Percentiles rank a stretch among this genome's conserved stretches.
Evolutionary conservation across 495 filamentous ascomycete genomes (phyloP).

Genomic region (Penicillium herquei): DNA sequence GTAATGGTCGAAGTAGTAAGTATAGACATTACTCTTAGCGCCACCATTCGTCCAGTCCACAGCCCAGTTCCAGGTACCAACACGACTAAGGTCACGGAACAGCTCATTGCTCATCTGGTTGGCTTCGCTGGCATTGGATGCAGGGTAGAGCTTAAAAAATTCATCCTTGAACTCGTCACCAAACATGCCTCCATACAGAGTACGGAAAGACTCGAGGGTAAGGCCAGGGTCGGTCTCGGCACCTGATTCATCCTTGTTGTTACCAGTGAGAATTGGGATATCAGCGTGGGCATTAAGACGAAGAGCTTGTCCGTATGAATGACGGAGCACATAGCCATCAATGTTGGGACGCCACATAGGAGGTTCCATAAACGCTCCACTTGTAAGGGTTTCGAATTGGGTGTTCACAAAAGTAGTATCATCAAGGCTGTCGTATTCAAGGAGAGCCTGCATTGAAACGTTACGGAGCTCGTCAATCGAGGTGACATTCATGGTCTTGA

Average conservation of each 20-base stretch:
- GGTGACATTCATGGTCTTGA: no score
- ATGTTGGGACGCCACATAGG: slow-evolving; percentile 15
- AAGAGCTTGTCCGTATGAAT: slow-evolving; percentile 11
- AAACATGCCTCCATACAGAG: slow-evolving; percentile 9
- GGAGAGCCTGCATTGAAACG: no score
- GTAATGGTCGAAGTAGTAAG: slow-evolving; percentile 13
- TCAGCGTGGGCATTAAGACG: slow-evolving; percentile 7
- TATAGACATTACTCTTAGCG: slow-evolving; percentile 16
- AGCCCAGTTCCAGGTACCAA: slow-evolving; percentile 17
- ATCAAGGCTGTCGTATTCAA: no score
- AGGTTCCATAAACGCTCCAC: slow-evolving; percentile 2
- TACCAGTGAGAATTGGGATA: slow-evolving; percentile 16
- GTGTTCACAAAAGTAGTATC: no score
- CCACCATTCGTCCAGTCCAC: slow-evolving; percentile 12
- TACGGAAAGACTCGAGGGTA: slow-evolving; percentile 3
- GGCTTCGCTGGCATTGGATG: slow-evolving; percentile 3
- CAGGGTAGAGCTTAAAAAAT: slow-evolving; percentile 16
- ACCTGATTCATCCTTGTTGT: slow-evolving; percentile 16
- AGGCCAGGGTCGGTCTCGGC: not conserved
- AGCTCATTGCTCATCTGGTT: slow-evolving; percentile 10
- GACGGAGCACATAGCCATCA: slow-evolving; percentile 14
- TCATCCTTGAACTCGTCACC: not conserved
- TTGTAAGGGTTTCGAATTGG: no score
- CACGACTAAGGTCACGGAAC: slow-evolving; percentile 11
- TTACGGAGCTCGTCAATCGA: no score